Percentiles rank a stretch among this genome's conserved stretches.
Conservation (phyloP, 2,329 filamentous ascomycete genomes). For the Paracamarosporium sp. region DNA sequence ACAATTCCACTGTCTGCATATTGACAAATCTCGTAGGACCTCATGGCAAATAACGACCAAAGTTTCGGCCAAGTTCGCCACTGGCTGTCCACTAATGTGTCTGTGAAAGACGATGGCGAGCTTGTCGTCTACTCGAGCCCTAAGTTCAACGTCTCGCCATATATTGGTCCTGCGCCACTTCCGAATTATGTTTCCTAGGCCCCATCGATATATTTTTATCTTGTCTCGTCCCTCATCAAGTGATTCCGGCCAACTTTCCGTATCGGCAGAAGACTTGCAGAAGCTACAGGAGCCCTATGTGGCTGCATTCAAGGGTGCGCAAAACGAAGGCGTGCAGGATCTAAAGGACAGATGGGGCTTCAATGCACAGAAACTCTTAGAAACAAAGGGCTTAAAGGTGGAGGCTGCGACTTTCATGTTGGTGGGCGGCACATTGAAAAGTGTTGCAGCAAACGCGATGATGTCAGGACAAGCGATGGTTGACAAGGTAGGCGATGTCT, state of each 20-base stretch:
- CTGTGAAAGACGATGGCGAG: conserved; percentile 14
- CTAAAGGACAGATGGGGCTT: conserved; percentile 32
- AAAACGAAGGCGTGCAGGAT: conserved; percentile 23
- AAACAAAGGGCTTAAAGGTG: conserved; percentile 23
- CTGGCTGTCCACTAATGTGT: conserved; percentile 27
- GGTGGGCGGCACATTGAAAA: conserved; percentile 24
- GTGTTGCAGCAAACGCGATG: conserved; percentile 17
- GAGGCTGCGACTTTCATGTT: conserved; percentile 25
- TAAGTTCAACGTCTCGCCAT: conserved; percentile 18
- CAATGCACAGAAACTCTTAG: conserved; percentile 24
- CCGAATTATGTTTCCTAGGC: conserved; percentile 29
- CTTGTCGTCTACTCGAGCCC: conserved; percentile 10
- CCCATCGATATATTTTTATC: conserved; percentile 30
- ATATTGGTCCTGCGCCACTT: conserved; percentile 26
- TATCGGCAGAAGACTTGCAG: conserved; percentile 23
- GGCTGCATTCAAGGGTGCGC: conserved; percentile 22
- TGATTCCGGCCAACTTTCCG: neutral
- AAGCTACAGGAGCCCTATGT: conserved; percentile 24
- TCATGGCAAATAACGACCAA: conserved; percentile 28
- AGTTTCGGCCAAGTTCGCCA: conserved; percentile 31
- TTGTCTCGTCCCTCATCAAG: conserved; percentile 15
- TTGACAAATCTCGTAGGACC: conserved; percentile 13
- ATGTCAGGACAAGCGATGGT: conserved; percentile 24
- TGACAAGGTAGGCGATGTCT: conserved; percentile 16
- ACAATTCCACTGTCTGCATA: neutral